Percentiles rank a stretch among this genome's conserved stretches.
These are phyloP conservation scores for Neurospora sp. DNA, from an alignment of 495 filamentous ascomycete species.

Conservation along the genomic window DNA sequence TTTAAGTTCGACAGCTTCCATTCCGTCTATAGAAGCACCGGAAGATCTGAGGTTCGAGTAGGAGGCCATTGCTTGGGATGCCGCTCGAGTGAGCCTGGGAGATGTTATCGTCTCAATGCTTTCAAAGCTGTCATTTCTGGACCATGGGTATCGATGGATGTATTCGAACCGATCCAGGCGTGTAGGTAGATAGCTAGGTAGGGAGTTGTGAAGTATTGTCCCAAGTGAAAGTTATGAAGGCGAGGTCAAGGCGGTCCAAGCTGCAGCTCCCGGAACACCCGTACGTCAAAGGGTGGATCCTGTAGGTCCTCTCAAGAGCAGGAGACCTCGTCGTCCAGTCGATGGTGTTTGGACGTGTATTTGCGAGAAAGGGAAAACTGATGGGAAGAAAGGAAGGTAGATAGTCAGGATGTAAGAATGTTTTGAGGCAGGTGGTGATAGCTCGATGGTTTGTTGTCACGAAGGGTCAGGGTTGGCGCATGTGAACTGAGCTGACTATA, in stretches of 20 bases:
- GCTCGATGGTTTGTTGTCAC: not conserved
- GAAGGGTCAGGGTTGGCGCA: not conserved
- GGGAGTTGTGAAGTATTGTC: not conserved
- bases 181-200: not conserved
- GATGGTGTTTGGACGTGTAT: not conserved
- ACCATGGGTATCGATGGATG: too few species aligned
- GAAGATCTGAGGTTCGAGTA: not conserved
- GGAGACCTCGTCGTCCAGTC: not conserved
- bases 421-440: not conserved
- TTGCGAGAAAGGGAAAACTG: not conserved
- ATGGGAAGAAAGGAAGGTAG: not conserved
- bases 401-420: not conserved
- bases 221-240: not conserved
- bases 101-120: not conserved
- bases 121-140: not conserved
- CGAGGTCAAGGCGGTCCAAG: not conserved
- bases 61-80: not conserved
- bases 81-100: not conserved
- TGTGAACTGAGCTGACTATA: not conserved
- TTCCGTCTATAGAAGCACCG: not conserved
- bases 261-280: not conserved
- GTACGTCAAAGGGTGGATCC: not conserved
- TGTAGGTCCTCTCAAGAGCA: not conserved
- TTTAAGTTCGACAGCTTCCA: not conserved
- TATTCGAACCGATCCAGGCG: not conserved